Percentiles rank a stretch among this genome's conserved stretches.
These are phyloP conservation scores for Mucor irregularis DNA, from an alignment of 371 early-diverging fungal genomes.

Conservation along the genomic window DNA sequence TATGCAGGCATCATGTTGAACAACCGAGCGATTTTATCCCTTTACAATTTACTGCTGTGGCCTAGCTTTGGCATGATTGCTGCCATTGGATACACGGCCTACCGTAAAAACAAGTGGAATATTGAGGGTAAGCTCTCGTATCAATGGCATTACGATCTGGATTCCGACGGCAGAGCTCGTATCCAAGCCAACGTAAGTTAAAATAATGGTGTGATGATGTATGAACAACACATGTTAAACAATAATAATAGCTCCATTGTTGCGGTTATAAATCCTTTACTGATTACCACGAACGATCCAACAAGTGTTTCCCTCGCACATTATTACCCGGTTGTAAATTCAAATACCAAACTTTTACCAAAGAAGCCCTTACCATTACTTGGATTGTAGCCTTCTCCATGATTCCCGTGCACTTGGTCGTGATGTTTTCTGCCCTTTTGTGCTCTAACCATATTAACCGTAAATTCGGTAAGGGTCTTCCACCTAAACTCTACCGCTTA, in stretches of 20 bases:
- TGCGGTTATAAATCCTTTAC: conserved; percentile 57
- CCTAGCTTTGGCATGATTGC: conserved; percentile 56
- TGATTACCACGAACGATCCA: conserved; percentile 57
- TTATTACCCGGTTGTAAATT: conserved; percentile 53
- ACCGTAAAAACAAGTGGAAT: conserved; percentile 51
- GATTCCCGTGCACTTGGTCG: conserved; percentile 50
- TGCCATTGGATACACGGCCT: conserved; percentile 56
- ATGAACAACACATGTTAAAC: background rate
- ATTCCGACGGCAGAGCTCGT: conserved; percentile 37
- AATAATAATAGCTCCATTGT: conserved; percentile 38
- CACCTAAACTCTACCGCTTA: conserved; percentile 52
- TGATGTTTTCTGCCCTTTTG: conserved; percentile 50
- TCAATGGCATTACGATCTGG: conserved; percentile 50
- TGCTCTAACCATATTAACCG: conserved; percentile 64
- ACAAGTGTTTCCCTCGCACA: conserved; percentile 62
- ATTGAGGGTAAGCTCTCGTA: conserved; percentile 48
- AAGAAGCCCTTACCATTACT: conserved; percentile 36
- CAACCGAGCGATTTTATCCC: conserved; percentile 43
- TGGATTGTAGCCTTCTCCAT: conserved; percentile 53
- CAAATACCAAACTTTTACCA: conserved; percentile 50
- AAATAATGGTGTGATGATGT: too few relatives aligned
- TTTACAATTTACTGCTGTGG: conserved; percentile 59
- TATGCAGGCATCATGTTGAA: conserved; percentile 59
- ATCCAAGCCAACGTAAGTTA: conserved; percentile 39
- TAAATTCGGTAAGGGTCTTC: conserved; percentile 48